Conservation (phyloP, 116 monocot species). For the Papilionanthe hybrid region DNA sequence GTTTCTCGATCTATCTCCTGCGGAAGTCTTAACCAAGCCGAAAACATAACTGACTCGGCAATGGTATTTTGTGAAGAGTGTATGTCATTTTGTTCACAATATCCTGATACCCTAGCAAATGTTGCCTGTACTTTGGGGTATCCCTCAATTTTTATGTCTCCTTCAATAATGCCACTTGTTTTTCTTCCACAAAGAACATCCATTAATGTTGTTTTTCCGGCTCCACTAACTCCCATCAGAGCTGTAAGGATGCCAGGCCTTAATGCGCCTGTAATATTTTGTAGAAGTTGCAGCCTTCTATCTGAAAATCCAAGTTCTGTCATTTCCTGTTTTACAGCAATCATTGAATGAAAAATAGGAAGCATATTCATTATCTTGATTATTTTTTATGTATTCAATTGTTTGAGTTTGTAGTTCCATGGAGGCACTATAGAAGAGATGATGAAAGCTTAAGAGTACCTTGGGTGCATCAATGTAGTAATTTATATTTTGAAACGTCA, state of each 20-base stretch:
- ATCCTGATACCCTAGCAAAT: conserved; percentile 11
- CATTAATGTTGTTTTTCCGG: conserved; percentile 14
- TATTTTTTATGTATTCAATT: not conserved
- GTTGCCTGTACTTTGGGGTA: conserved; percentile 7
- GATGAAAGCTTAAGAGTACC: conserved; percentile 27
- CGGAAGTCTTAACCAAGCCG: conserved; percentile 1
- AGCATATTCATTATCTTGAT: not conserved
- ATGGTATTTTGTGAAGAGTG: conserved; percentile 10
- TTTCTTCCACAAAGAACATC: conserved; percentile 14
- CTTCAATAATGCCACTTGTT: conserved; percentile 8
- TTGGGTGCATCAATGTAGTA: conserved; percentile 72
- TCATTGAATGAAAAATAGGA: not conserved
- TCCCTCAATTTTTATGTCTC: conserved; percentile 7
- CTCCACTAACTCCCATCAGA: conserved; percentile 10
- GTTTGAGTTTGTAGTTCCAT: not conserved
- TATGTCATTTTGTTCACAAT: conserved; percentile 13
- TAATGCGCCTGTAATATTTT: conserved; percentile 7
- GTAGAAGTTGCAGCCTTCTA: not conserved
- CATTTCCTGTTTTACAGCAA: not conserved
- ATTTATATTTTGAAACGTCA: conserved; percentile 65
- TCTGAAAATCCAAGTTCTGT: not conserved
- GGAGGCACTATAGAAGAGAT: not conserved
- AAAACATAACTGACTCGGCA: conserved; percentile 7
- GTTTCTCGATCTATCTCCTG: not conserved
- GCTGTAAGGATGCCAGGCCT: conserved; percentile 13